Base-by-base conservation (phyloP, 2,329 filamentous ascomycete species). In the Thermomyces lanuginosus region DNA sequence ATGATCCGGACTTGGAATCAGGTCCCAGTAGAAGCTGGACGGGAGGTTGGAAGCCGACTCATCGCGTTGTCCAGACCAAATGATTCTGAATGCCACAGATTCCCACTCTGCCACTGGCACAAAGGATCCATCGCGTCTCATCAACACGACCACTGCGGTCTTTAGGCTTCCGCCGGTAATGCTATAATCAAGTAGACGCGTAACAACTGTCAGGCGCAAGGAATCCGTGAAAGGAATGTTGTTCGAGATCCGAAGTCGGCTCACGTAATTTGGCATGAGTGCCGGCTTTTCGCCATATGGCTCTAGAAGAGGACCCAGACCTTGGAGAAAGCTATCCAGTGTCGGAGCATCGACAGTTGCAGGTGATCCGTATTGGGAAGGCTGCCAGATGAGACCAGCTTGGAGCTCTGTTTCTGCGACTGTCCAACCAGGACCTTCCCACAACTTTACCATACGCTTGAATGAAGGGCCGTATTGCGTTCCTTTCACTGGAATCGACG, bases 81-180 rank as follows among this genome's bases (percentile, higher is more conserved):
- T 22, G 14, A 13, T 22, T 3, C 21, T 10, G 6, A 22, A 22
- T 7, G 21, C 14, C 14, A 22, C 21, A 12, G 21, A 22, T 22
- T 22, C 21, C 21, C 21, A 22, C 14, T 22, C 21, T 22, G 21
- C 21, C 11, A 22, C 9, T 22, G 21, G 21, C 9, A 22, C 6
- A 9, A 22, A 13, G 7, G 21, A 22, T 7, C 9, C 21, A 6
- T 3, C 3, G 21, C 6, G 7, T 4, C 14, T 9, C 14, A 9
- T 7, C 11, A 22, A 22, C 21, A 5, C 6, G 7, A 13, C 21
- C 14, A 22, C 9, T 10, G 10, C 14, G 4, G 9, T 22, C 14
- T 13, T 10, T 9, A 22, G 11, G 14, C 11, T 22, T 8, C 21
- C 6, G 4, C 10, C 21, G 7, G 11, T 22, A 7, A 22, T n/a